Conservation (phyloP, 805 yeast genomes). For the Teunomyces stri region DNA sequence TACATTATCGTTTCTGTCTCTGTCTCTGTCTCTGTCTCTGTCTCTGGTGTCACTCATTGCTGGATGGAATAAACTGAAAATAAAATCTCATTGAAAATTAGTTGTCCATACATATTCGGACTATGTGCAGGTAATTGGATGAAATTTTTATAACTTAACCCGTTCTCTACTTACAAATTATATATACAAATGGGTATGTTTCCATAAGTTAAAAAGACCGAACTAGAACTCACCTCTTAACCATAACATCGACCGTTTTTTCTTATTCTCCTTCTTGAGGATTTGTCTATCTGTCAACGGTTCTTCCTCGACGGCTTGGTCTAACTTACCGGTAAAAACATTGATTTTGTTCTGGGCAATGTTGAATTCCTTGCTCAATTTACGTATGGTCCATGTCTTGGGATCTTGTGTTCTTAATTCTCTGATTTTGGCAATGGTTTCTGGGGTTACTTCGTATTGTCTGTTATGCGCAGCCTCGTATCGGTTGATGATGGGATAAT, state of each 20-base stretch:
- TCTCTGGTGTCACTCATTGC: slow-evolving; percentile 8
- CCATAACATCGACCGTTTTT: slow-evolving; percentile 62
- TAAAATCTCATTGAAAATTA: too few species aligned
- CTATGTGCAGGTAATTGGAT: too few species aligned
- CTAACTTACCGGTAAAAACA: slow-evolving; percentile 41
- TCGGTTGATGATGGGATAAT: slow-evolving; percentile 40
- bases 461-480: slow-evolving; percentile 38
- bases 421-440: slow-evolving; percentile 56
- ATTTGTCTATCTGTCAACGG: slow-evolving; percentile 47
- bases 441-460: slow-evolving; percentile 55
- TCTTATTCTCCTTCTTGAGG: slow-evolving; percentile 53
- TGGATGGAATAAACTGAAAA: not conserved
- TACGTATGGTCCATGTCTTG: slow-evolving; percentile 57
- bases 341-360: slow-evolving; percentile 42
- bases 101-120: too few species aligned
- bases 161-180: not conserved
- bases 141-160: not conserved
- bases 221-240: slow-evolving; percentile 50
- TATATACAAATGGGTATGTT: slow-evolving; percentile 1
- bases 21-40: slow-evolving; percentile 4
- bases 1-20: slow-evolving; percentile 4
- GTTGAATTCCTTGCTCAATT: slow-evolving; percentile 57
- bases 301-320: slow-evolving; percentile 21
- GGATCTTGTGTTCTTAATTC: slow-evolving; percentile 59
- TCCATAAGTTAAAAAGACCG: too few species aligned